phyloP scores from a whole-genome alignment of 139 green algal genomes.

The Coccomyxa sp. region DNA sequence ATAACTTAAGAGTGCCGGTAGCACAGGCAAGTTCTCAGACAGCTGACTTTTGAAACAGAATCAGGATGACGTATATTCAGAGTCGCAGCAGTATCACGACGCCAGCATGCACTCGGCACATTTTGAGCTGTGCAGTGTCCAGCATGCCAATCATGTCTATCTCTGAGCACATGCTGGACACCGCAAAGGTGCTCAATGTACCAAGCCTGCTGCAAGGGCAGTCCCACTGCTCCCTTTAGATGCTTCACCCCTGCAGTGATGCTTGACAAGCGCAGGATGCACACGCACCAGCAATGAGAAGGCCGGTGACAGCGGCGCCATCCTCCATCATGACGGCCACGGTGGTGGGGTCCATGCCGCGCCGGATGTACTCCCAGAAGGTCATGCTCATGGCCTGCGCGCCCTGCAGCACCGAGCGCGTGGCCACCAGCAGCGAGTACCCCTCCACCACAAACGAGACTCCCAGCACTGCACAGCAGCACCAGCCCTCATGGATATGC shows the following conservation, averaged over 20 bases:
- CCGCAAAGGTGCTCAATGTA: slow-evolving; percentile 3
- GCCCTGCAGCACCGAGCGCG: slow-evolving; percentile 39
- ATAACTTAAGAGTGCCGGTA: no score
- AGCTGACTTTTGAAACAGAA: no score
- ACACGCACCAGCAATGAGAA: slow-evolving; percentile 56
- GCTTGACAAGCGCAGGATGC: background rate
- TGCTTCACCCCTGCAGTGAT: background rate
- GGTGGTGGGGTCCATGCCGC: slow-evolving; percentile 78
- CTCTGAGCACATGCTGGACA: background rate
- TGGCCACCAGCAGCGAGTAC: slow-evolving; percentile 76
- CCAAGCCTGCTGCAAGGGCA: background rate
- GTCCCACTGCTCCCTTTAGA: background rate
- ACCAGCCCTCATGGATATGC: no score
- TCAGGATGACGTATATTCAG: no score
- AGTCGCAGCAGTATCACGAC: no score
- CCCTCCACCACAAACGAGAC: slow-evolving; percentile 71
- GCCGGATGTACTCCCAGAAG: slow-evolving; percentile 57
- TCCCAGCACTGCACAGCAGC: slow-evolving; percentile 55
- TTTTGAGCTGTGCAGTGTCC: no score
- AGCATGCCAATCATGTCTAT: background rate
- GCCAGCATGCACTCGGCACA: no score
- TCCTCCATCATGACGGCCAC: slow-evolving; percentile 90
- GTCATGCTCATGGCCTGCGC: slow-evolving; percentile 44
- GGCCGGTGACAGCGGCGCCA: slow-evolving; percentile 67
- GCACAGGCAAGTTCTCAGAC: no score